Evolutionary conservation across 176 grass and related monocot genomes (phyloP).

Genomic region (Bonia amplexicaulis): DNA sequence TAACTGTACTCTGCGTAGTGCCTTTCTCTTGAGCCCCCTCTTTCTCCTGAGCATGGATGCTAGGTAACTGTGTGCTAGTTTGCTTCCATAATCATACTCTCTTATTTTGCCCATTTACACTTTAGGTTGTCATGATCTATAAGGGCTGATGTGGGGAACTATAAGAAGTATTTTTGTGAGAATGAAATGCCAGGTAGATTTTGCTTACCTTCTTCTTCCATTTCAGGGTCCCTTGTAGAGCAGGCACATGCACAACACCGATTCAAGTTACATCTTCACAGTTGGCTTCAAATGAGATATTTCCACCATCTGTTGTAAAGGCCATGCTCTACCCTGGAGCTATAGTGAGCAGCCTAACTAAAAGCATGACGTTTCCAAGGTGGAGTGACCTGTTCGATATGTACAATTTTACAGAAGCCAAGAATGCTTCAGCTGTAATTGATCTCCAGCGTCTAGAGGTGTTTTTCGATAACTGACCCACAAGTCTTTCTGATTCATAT

Average conservation of each 20-base stretch:
- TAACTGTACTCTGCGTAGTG: neutral
- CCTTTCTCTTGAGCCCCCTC: neutral
- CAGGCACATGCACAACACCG: slow-evolving; percentile 86
- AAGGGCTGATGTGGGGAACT: neutral
- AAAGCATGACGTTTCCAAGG: slow-evolving; percentile 53
- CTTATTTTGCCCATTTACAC: neutral
- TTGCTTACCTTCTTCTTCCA: slow-evolving; percentile 3
- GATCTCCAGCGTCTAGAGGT: slow-evolving; percentile 92
- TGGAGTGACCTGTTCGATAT: slow-evolving; percentile 70
- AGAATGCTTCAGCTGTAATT: slow-evolving; percentile 69
- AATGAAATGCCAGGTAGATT: slow-evolving; percentile 7
- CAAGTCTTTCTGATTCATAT: neutral
- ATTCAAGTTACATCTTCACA: slow-evolving; percentile 88
- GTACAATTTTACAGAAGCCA: slow-evolving; percentile 82
- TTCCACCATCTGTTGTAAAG: slow-evolving; percentile 71
- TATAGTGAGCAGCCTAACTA: slow-evolving; percentile 44
- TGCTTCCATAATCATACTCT: neutral
- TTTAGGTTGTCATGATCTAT: neutral
- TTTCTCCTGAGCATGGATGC: neutral
- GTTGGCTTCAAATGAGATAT: slow-evolving; percentile 88
- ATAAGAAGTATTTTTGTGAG: neutral
- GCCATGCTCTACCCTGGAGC: slow-evolving; percentile 79
- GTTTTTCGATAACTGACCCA: neutral
- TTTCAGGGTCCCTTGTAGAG: slow-evolving; percentile 90
- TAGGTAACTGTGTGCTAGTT: neutral